Evolutionary conservation across 2,329 filamentous ascomycete genomes (phyloP), one percentile per base, ranked within the genome.

Genomic region (Phialophora expanda): DNA sequence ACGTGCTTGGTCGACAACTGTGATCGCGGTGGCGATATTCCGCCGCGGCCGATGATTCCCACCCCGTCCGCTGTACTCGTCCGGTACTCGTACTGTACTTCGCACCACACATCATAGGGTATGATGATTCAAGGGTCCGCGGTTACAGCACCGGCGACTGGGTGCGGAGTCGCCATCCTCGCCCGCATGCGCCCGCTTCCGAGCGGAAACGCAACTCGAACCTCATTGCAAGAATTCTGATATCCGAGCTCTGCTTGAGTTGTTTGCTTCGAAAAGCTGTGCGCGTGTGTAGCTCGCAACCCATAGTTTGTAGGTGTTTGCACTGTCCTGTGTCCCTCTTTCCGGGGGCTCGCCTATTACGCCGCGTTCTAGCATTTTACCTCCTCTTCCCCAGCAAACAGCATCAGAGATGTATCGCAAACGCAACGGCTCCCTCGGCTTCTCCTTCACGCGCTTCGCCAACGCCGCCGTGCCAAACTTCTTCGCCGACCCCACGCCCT

Each of bases 381-480:
- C 50, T 26, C 50, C 8, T 24, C 26, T 8, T 14, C 46, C 7
- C 46, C 46, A 22, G n/a, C 14, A 22, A 24, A 51, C 20, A 6
- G 4, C 4, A 20, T 53, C 22, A 26, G 22, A 7, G 26, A 70
- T 70, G 69, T 69, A 63, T 54, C 64, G 66, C 65, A 69, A 69
- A 58, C 64, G 69, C 46, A 69, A 70, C 48, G 66, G 66, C 32
- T 66, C 61, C n/a, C 44, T 64, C n/a, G 62, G 66, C 62, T 69
- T 70, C 56, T 68, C 66, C 30, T 66, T 70, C 62, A 69, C 69
- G 9, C 64, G 64, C 28, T 67, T 70, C 62, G 64, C 53, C 56
- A 61, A 70, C 46, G 66, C 55, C 9, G 66, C 61, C 14, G 64
- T 70, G 11, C 69, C 69, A 4, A 70, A 65, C 44, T 65, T 70